Base-by-base conservation (phyloP, 148 eudicot species). In the Silene conica region DNA sequence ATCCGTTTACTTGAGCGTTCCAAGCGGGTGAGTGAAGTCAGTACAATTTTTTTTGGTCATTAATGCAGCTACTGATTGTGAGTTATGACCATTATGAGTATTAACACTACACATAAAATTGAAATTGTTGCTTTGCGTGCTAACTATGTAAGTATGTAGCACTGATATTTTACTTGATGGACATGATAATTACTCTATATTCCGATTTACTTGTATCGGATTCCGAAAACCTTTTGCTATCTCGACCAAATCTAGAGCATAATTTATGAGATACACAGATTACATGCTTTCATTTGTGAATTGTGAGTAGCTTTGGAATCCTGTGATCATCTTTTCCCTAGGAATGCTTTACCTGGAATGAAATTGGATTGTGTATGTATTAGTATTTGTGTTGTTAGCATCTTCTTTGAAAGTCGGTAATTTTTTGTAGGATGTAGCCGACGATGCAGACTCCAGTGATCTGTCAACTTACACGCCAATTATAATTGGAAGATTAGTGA, bases 1-100 rank as follows among this genome's bases (percentile, higher is more conserved):
- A 46, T 90, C 65, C 88, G 82, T 76, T 82, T 96, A 72, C 80
- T 87, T 59, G 97, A 90, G 79, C 85, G 67, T 76, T 76, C 74
- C 34, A 80, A 84, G 74, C 86, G 84, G 90, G 99, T 92, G 34
- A 78, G 83, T 69, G 60, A 52, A 69, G 72, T 84, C 28, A 62
- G 38, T 63, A 26, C 64, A 62, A 21, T 22, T 16, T 56, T 21
- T 66, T 57, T 8, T 65, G n/a, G n/a, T 43, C 23, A 65, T 19
- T 34, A 26, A n/a, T 14, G 16, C 3, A 23, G 41, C 11, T 59
- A 26, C 57, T 16, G 67, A 38, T 6, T 38, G 43, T 38, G 43
- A 38, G 19, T 15, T 38, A 16, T 38, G 69, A 31, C 19, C 41
- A 58, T 13, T 75, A 41, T 34, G 54, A 58, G 14, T 75, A 60